Base-by-base conservation (phyloP, 352 stramenopile genomes). In the Halophytophthora batemanensis region DNA sequence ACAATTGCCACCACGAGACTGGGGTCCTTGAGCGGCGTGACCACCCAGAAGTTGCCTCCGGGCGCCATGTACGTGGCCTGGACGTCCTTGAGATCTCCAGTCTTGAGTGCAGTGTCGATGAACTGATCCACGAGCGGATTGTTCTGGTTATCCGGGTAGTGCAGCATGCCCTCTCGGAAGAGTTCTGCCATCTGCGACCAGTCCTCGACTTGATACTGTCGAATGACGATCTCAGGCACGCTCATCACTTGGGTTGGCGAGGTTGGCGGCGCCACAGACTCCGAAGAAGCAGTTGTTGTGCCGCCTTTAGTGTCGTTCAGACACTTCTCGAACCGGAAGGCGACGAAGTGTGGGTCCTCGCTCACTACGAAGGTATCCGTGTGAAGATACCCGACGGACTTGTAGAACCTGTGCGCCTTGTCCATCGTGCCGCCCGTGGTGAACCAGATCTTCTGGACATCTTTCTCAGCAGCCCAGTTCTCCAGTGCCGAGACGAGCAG, bases 401-500 rank as follows among this genome's bases (percentile, higher is more conserved):
- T 19, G 52, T 77, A 73, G 44, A 77, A 80, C 1, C 39, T 49
- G 31, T 55, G 52, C 18, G 57, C 64, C 38, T 53, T 47, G 5
- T 41, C 15, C 62, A 71, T 77, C 8, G 59, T 39, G 21, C 60
- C 50, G 1, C 53, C 63, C 0, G 57, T 76, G 17, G 53, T 71
- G 19, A 86, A 49, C 48, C 59, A 67, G n/a, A 86, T 52, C 21
- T 61, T 64, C 13, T 17, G 19, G 18, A 64, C 63, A 0, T 45
- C 52, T 8, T 69, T 44, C 0, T 39, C 19, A 5, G 42, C 25
- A 1, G 67, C 71, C 71, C 67, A 86, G 3, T 61, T 10, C 43
- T 86, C 74, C 1, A 86, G 54, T 33, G 53, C 12, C 4, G n/a
- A 7, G 17, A 86, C 52, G 6, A 86, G 59, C 13, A 61, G 37